Base-by-base conservation (phyloP, 371 early-diverging fungal genomes). In the Circinella umbellata region DNA sequence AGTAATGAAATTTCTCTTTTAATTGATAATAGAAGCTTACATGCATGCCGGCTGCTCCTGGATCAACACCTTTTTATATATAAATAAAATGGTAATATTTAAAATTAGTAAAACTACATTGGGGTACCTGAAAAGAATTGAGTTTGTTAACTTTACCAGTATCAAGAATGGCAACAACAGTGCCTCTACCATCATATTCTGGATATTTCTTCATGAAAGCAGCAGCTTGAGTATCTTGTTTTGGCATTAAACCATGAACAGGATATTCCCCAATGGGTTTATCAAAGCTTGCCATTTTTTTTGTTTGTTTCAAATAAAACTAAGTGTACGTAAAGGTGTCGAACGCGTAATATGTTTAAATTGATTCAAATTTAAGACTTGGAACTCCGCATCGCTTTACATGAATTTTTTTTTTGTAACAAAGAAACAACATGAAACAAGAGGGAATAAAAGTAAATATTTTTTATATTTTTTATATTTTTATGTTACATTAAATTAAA, bases 111-210 rank as follows among this genome's bases (percentile, higher is more conserved):
- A 27, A 27, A 27, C 27, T 27, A 27, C 2, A 2, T 27, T 27
- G 27, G 27, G 27, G 27, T 27, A 27, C 27, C 27, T 27, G 27
- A 27, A 27, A 27, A 27, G 27, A 27, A 27, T 27, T 2, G 27
- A 20, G 34, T 55, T 48, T 9, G n/a, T 1, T 18, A 3, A 17
- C 15, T 36, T 63, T 76, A 81, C 87, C 96, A 5, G 96, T 95
- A 74, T 96, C 96, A 15, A 97, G 88, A 70, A 97, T 92, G 38
- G 97, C 98, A 68, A 96, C 88, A 36, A 95, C 90, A 36, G 93
- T 91, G 61, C 90, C 90, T 69, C 98, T 89, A 18, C 98, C 98
- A 67, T 98, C 98, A 76, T 89, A 94, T 46, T 88, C 86, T 35
- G 96, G 92, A 73, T 90, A 86, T 80, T 94, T 94, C 74, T 89